Evolutionary conservation across 192 early-diverging fungal genomes (phyloP).

Genomic region (Coemansia sp.): DNA sequence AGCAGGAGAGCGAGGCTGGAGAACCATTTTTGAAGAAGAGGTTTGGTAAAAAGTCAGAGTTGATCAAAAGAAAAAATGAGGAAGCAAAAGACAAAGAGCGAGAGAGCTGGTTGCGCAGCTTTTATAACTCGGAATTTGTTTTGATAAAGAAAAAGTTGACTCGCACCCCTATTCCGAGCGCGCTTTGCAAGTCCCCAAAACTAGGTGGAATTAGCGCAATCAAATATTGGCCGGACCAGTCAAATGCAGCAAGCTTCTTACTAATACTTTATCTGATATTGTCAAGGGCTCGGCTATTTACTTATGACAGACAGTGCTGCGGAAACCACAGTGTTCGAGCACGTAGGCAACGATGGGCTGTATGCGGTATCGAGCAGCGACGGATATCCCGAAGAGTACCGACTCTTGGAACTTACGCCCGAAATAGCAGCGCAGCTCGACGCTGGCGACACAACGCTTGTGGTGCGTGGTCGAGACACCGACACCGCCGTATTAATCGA

Average conservation of each 20-base stretch:
- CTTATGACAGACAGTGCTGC: slow-evolving; percentile 5
- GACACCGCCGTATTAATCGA: slow-evolving; percentile 41
- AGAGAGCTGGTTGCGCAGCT: not conserved
- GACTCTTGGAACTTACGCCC: slow-evolving; percentile 42
- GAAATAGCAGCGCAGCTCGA: slow-evolving; percentile 41
- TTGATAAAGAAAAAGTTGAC: not conserved
- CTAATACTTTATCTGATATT: slow-evolving; percentile 5
- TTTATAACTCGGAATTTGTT: not conserved
- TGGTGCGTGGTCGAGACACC: slow-evolving; percentile 32
- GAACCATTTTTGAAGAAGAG: slow-evolving; percentile 40
- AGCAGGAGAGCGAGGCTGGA: slow-evolving; percentile 55
- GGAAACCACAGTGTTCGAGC: not conserved
- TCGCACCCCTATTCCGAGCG: not conserved
- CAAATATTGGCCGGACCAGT: not conserved
- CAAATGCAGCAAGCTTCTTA: not conserved
- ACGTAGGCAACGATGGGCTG: too few relatives aligned
- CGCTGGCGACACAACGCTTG: not conserved
- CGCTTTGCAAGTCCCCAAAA: not conserved
- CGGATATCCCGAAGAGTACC: slow-evolving; percentile 48
- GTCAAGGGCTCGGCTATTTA: slow-evolving; percentile 7
- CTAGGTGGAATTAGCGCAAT: not conserved
- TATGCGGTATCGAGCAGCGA: slow-evolving; percentile 27
- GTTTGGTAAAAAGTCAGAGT: not conserved
- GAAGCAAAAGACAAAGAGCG: slow-evolving; percentile 5
- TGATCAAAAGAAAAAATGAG: not conserved